Base-by-base conservation (phyloP, 768 basidiomycete genomes). In the Lyophyllum semitale region DNA sequence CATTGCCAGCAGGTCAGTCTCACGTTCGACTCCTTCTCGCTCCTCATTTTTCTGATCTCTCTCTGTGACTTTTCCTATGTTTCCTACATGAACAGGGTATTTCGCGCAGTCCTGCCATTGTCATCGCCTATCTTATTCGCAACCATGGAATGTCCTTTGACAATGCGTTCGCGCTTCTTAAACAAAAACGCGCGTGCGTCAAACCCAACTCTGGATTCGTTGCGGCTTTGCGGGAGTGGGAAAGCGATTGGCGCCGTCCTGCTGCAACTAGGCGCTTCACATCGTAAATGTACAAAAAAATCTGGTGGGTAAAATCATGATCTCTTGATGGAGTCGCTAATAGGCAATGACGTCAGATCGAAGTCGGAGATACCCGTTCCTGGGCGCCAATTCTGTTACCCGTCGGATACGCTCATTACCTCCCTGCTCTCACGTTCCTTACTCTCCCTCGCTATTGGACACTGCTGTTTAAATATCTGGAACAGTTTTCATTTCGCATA, bases 151-250 rank as follows among this genome's bases (percentile, higher is more conserved):
- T 91, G 87, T 76, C 86, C 8, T 91, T 84, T 67, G 86, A 90
- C 57, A 73, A 76, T 42, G 89, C 89, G 0, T 70, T 77, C 52
- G 73, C 82, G 0, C 78, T 85, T 58, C 77, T 89, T 58, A 82
- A 82, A 60, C 79, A 79, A 51, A 83, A 84, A 59, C 81, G 89
- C 18, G 82, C 88, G 4, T 92, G 89, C 63, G 75, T 85, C 57
- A 88, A 89, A 64, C 89, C 89, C 15, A 92, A 92, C 63, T 72
- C 85, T n/a, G 89, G 87, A 4, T 92, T 91, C 63, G 82, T 89
- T 18, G 67, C 73, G 0, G 79, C 81, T 0, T 69, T 88, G 13
- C 74, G 78, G 20, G 82, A 84, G 25, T 88, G 85, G 85, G 85
- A 87, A 55, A 64, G 49, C 18, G 54, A 60, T 17, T 66, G 65